Base-by-base conservation (phyloP, 176 grass and related monocot species). In the Lolium multiflorum region DNA sequence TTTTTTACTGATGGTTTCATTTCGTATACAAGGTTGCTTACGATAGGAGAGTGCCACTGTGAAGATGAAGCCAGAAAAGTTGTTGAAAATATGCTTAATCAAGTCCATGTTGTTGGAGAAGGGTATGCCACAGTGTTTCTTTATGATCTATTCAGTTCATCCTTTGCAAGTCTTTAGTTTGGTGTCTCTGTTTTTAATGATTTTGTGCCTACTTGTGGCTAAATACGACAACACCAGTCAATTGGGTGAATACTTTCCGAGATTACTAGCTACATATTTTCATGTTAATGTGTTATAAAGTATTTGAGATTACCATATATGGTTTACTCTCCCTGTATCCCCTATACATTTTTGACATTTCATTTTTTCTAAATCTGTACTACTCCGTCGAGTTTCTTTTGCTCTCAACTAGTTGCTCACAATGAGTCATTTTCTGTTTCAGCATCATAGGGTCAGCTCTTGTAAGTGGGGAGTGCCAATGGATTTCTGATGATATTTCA, bases 51-150 rank as follows among this genome's bases (percentile, higher is more conserved):
- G 60, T 94, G 84, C 84, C 91, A 94, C 90, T 91, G 83, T 80
- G 91, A 98, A 92, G 93, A 96, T 82, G 81, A 89, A 87, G 92
- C 79, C 5, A 74, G 64, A 86, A 86, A 78, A 87, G 71, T 92
- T 74, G 86, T 96, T 6, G 86, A 89, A 47, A 91, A 89, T 71
- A 92, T 96, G 92, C 86, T 98, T 76, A 88, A 94, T 92, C 93
- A 92, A 56, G 85, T 92, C 78, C 93, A 98, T 86, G 71, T 98
- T 59, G 88, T 94, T 71, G 96, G 96, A 84, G 93, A 98, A 98
- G 96, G 96, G 96, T 98, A 95, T 51, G 72, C 3, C 57, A 22
- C 66, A 69, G 48, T 83, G 25, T 68, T 43, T 87, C 63, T 41
- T 43, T 82, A 7, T 85, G 24, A 12, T 87, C 76, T 4, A 51